phyloP scores from a whole-genome alignment of 2,329 filamentous ascomycete genomes.

The Lecanicillium sp. region DNA sequence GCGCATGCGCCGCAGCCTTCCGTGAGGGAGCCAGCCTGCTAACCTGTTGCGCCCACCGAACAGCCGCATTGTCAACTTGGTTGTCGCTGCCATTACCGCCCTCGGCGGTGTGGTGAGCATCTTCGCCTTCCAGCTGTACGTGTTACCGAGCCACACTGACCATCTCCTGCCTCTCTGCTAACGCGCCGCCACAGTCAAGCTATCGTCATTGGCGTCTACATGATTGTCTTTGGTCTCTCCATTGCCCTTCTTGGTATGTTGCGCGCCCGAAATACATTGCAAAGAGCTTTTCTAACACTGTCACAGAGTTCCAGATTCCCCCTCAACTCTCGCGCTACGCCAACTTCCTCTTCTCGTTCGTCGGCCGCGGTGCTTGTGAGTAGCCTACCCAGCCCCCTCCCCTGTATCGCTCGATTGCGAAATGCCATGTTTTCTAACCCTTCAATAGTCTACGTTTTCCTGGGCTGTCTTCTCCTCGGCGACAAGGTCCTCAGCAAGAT shows the following conservation, averaged over 20 bases:
- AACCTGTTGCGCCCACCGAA: constrained; percentile 19
- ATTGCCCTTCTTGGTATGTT: constrained; percentile 56
- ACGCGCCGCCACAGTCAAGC: constrained; percentile 22
- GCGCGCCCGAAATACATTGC: too few species aligned
- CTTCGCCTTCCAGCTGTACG: constrained; percentile 55
- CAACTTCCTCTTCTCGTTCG: constrained; percentile 95
- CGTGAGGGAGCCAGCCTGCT: constrained; percentile 17
- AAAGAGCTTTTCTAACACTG: constrained; percentile 14
- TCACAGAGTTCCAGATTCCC: constrained; percentile 82
- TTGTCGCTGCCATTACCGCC: constrained; percentile 77
- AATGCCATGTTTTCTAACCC: constrained; percentile 5
- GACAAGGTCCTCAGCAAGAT: constrained; percentile 59
- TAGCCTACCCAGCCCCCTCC: constrained; percentile 16
- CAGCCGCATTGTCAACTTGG: constrained; percentile 93
- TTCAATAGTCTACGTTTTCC: constrained; percentile 81
- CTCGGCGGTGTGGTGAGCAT: constrained; percentile 74
- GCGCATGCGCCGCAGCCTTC: constrained; percentile 8
- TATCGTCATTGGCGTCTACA: constrained; percentile 76
- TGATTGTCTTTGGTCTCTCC: constrained; percentile 82
- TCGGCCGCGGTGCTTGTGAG: constrained; percentile 91
- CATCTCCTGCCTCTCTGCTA: constrained; percentile 10
- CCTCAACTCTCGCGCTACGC: constrained; percentile 89
- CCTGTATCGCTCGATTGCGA: neutral
- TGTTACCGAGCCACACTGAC: constrained; percentile 13
- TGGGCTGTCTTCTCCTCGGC: constrained; percentile 78